These are phyloP conservation scores for Scheffersomyces spartinae DNA, from an alignment of 805 yeast species.

Conservation along the genomic window DNA sequence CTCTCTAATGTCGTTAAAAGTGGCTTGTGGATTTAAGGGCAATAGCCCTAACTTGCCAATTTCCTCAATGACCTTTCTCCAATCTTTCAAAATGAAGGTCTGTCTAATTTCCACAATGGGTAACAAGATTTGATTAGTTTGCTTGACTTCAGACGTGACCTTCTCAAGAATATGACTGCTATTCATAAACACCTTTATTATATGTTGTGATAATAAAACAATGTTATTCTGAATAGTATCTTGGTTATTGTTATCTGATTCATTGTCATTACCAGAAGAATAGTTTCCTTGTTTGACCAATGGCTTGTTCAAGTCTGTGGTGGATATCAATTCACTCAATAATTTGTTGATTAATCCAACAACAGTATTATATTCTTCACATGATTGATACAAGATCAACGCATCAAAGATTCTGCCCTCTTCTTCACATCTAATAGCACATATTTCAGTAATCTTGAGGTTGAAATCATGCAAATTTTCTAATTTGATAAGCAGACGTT, in stretches of 20 bases:
- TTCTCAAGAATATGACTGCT: constrained; percentile 50
- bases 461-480: constrained; percentile 49
- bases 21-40: constrained; percentile 34
- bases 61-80: constrained; percentile 44
- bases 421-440: constrained; percentile 80
- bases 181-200: constrained; percentile 33
- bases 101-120: constrained; percentile 60
- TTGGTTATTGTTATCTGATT: constrained; percentile 13
- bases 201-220: constrained; percentile 33
- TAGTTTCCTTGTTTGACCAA: constrained; percentile 33
- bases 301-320: constrained; percentile 57
- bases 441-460: constrained; percentile 64
- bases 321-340: constrained; percentile 65
- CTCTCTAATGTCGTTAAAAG: constrained; percentile 26
- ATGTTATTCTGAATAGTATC: constrained; percentile 36
- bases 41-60: constrained; percentile 53
- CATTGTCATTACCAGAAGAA: constrained; percentile 25
- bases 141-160: constrained; percentile 43
- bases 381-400: constrained; percentile 70
- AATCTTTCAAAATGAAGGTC: constrained; percentile 41
- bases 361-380: constrained; percentile 80
- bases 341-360: constrained; percentile 61
- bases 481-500: constrained; percentile 54
- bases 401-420: constrained; percentile 87
- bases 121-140: constrained; percentile 54